Conservation (phyloP, 2,329 filamentous ascomycete species). For the Calonectria honghensis region DNA sequence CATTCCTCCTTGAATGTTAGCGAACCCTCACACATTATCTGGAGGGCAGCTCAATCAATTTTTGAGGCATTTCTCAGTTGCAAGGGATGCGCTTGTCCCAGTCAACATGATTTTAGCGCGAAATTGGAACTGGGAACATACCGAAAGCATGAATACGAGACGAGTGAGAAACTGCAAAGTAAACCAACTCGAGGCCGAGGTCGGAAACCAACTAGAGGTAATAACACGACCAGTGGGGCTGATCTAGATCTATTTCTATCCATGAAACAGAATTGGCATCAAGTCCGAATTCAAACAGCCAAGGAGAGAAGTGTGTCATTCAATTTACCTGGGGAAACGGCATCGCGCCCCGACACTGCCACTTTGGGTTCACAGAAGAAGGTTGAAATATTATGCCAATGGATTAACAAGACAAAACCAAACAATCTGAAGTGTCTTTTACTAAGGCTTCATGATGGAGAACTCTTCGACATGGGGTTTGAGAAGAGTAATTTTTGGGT, state of each 20-base stretch:
- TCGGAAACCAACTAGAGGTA: background rate
- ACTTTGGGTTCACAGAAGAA: background rate
- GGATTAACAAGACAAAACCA: slow-evolving; percentile 19
- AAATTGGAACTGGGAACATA: slow-evolving; percentile 32
- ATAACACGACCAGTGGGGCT: background rate
- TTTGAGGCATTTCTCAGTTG: slow-evolving; percentile 23
- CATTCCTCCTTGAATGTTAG: background rate
- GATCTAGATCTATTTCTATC: slow-evolving; percentile 38
- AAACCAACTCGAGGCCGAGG: background rate
- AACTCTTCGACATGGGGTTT: slow-evolving; percentile 30
- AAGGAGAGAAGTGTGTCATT: slow-evolving; percentile 18
- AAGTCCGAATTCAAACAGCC: slow-evolving; percentile 1
- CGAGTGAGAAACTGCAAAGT: background rate
- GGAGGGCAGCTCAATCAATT: slow-evolving; percentile 37
- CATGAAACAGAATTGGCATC: slow-evolving; percentile 31
- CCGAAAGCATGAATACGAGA: background rate
- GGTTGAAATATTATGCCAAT: slow-evolving; percentile 29
- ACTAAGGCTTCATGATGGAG: background rate
- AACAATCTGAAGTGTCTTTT: slow-evolving; percentile 15
- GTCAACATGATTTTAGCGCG: slow-evolving; percentile 27
- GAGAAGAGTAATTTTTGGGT: slow-evolving; percentile 24
- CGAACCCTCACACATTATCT: slow-evolving; percentile 18
- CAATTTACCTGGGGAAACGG: background rate
- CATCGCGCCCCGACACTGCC: too few species aligned
- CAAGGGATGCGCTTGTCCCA: slow-evolving; percentile 15